Evolutionary conservation across 2,329 filamentous ascomycete species (phyloP).

Genomic region (Ilyonectria mors-panacis): DNA sequence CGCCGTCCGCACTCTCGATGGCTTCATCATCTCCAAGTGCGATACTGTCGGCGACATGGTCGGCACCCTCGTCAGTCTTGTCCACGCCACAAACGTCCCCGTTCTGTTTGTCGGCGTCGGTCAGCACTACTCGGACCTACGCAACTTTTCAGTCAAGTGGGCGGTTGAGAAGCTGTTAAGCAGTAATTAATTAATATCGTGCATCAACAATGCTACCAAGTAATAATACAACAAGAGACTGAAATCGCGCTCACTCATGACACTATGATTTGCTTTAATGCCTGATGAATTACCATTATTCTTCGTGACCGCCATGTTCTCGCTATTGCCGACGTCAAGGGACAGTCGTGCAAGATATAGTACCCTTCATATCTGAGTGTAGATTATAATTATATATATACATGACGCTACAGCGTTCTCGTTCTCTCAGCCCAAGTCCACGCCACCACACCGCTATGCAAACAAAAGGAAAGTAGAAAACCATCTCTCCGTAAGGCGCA

Average conservation of each 20-base stretch:
- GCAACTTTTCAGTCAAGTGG: slow-evolving; percentile 79
- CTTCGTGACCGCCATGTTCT: background rate
- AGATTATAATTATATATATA: slow-evolving; percentile 49
- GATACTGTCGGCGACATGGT: slow-evolving; percentile 99
- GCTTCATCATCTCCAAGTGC: slow-evolving; percentile 98
- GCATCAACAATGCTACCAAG: background rate
- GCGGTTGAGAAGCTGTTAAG: slow-evolving; percentile 76
- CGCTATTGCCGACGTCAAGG: background rate
- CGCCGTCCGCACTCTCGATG: slow-evolving; percentile 83
- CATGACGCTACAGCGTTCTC: slow-evolving; percentile 28
- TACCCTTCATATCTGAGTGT: slow-evolving; percentile 31
- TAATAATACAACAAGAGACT: slow-evolving; percentile 28
- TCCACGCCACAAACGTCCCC: slow-evolving; percentile 96
- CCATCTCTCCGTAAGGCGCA: slow-evolving; percentile 28
- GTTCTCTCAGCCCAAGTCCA: slow-evolving; percentile 25
- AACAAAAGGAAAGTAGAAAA: slow-evolving; percentile 33
- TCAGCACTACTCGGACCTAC: slow-evolving; percentile 78
- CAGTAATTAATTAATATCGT: slow-evolving; percentile 55
- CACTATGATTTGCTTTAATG: background rate
- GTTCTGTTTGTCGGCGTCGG: slow-evolving; percentile 90
- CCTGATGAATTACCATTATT: background rate
- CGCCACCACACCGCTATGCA: slow-evolving; percentile 44
- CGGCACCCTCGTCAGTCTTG: slow-evolving; percentile 93
- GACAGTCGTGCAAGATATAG: background rate
- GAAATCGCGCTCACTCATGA: slow-evolving; percentile 3